phyloP scores from a whole-genome alignment of 768 basidiomycete species.

The Exsudoporus frostii region DNA sequence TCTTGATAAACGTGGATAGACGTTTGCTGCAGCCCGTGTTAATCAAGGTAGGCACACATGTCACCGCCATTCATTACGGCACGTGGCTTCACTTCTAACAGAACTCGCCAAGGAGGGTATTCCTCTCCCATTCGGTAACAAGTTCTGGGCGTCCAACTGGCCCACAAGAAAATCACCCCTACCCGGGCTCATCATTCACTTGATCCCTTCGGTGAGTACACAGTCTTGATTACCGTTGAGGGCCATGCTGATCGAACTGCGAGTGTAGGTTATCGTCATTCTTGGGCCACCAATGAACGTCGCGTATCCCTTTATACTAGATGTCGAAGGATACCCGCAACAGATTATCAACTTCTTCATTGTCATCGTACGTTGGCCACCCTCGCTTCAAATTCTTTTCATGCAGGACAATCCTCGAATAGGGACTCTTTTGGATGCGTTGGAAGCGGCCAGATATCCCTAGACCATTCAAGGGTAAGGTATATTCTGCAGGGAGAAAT shows the following conservation, averaged over 20 bases:
- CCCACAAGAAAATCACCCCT: slow-evolving; percentile 55
- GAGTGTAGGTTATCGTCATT: slow-evolving; percentile 47
- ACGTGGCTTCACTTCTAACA: slow-evolving; percentile 5
- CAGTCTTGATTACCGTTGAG: neutral
- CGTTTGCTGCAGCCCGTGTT: slow-evolving; percentile 48
- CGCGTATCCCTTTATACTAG: slow-evolving; percentile 60
- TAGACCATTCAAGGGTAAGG: slow-evolving; percentile 54
- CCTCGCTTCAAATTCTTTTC: too few relatives aligned
- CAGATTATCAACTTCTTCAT: slow-evolving; percentile 59
- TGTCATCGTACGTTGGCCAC: slow-evolving; percentile 40
- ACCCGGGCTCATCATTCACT: slow-evolving; percentile 52
- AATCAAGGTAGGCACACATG: slow-evolving; percentile 42
- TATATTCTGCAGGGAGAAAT: too few relatives aligned
- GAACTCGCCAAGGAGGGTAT: slow-evolving; percentile 63
- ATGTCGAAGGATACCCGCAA: slow-evolving; percentile 46
- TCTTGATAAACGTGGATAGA: slow-evolving; percentile 29
- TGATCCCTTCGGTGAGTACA: slow-evolving; percentile 46
- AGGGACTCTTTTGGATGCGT: slow-evolving; percentile 57
- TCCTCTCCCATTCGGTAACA: slow-evolving; percentile 57
- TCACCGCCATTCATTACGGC: too few relatives aligned
- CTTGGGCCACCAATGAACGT: slow-evolving; percentile 50
- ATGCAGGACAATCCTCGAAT: neutral
- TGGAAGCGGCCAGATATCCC: slow-evolving; percentile 44
- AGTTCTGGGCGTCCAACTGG: slow-evolving; percentile 63
- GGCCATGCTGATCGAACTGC: neutral